A percentile compares a stretch with the other conserved stretches of the same genome.
These are phyloP conservation scores for Rhizopus arrhizus DNA, from an alignment of 371 early-diverging fungal genomes.

Conservation along the genomic window DNA sequence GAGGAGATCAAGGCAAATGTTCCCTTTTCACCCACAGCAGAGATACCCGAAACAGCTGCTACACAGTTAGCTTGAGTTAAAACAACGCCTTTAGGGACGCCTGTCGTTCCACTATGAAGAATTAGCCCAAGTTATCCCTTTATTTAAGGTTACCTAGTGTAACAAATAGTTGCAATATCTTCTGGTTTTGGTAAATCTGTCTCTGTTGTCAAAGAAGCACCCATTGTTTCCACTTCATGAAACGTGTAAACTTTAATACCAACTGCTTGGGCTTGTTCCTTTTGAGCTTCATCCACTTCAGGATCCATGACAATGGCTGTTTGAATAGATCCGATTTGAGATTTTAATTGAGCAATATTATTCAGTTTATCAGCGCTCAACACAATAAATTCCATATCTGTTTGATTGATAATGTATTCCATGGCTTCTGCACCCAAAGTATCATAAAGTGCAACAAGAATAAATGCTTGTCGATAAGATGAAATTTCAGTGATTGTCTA, in stretches of 20 bases:
- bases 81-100: constrained; percentile 68
- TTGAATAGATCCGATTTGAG: constrained; percentile 62
- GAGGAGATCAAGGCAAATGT: constrained; percentile 68
- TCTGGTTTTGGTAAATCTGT: constrained; percentile 62
- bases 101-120: constrained; percentile 59
- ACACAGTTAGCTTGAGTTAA: constrained; percentile 83
- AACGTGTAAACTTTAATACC: constrained; percentile 57
- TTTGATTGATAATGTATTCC: constrained; percentile 77
- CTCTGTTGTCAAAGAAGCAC: constrained; percentile 50
- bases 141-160: constrained; percentile 78
- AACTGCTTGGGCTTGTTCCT: constrained; percentile 31
- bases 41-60: constrained; percentile 61
- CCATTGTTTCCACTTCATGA: constrained; percentile 66
- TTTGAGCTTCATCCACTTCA: constrained; percentile 39
- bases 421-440: constrained; percentile 80
- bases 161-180: constrained; percentile 93
- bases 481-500: constrained; percentile 81
- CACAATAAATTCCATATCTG: constrained; percentile 69
- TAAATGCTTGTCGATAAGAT: constrained; percentile 61
- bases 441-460: constrained; percentile 87
- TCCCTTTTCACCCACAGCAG: constrained; percentile 73
- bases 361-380: constrained; percentile 82
- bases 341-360: constrained; percentile 62
- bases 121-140: neutral
- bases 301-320: constrained; percentile 78